Evolutionary conservation across 768 basidiomycete species (phyloP).

Genomic region (Amanita exitialis): DNA sequence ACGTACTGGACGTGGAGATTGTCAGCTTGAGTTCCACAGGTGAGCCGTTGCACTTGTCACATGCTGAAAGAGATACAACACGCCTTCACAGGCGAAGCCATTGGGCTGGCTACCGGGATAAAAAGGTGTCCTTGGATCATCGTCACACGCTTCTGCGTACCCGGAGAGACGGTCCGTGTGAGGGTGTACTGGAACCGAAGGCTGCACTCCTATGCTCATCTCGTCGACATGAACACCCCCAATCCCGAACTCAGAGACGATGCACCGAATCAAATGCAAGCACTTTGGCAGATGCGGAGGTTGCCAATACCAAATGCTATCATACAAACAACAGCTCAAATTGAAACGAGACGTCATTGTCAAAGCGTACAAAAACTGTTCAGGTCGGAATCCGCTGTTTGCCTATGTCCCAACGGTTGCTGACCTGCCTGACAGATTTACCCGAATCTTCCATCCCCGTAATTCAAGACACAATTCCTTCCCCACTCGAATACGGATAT

Average conservation of each 20-base stretch:
- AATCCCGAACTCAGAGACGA: conserved; percentile 60
- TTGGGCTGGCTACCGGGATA: conserved; percentile 32
- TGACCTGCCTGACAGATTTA: conserved; percentile 33
- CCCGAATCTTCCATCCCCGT: conserved; percentile 45
- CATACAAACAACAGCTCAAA: conserved; percentile 78
- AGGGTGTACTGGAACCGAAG: conserved; percentile 62
- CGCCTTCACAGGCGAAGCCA: conserved; percentile 45
- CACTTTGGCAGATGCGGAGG: conserved; percentile 89
- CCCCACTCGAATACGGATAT: conserved; percentile 85
- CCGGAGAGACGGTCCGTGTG: conserved; percentile 70
- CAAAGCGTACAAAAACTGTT: conserved; percentile 77
- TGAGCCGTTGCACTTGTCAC: conserved; percentile 16
- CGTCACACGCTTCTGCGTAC: conserved; percentile 75
- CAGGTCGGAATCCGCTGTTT: conserved; percentile 24
- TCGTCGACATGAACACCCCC: conserved; percentile 53
- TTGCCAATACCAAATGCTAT: conserved; percentile 94
- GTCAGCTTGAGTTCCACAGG: conserved; percentile 55
- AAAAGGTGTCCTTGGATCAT: conserved; percentile 62
- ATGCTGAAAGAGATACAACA: too few species aligned
- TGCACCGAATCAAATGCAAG: conserved; percentile 56
- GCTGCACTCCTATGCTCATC: conserved; percentile 68
- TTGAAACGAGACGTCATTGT: conserved; percentile 81
- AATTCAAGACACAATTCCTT: conserved; percentile 69
- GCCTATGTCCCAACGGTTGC: conserved; percentile 2
- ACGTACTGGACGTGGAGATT: conserved; percentile 61